These are phyloP conservation scores for Aspergillus japonicus DNA, from an alignment of 2,329 filamentous ascomycete species.

Conservation along the genomic window DNA sequence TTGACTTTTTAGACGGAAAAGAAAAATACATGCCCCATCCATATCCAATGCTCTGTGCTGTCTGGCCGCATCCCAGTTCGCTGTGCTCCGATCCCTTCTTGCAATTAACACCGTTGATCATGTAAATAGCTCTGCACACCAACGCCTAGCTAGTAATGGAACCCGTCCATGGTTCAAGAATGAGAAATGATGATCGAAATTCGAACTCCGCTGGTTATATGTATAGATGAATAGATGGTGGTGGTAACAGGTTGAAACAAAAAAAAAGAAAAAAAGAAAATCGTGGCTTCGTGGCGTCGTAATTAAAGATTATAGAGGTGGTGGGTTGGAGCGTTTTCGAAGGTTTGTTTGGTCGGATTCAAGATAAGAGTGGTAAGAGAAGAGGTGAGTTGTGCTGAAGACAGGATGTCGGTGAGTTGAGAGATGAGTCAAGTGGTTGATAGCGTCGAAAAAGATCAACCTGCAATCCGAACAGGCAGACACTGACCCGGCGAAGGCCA, in stretches of 20 bases:
- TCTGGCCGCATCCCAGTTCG: neutral
- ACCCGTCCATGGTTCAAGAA: neutral
- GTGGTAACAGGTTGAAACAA: neutral
- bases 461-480: conserved; percentile 23
- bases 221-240: conserved; percentile 1
- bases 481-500: conserved; percentile 26
- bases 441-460: conserved; percentile 2
- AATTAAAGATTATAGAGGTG: conserved; percentile 5
- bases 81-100: neutral
- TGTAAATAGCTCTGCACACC: neutral
- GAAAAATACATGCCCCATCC: neutral
- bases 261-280: neutral
- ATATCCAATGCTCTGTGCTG: neutral
- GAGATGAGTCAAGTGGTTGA: neutral
- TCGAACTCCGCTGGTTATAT: conserved; percentile 4
- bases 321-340: neutral
- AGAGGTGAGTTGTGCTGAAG: neutral
- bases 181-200: neutral
- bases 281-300: conserved; percentile 10
- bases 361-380: neutral
- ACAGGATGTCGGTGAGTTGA: neutral
- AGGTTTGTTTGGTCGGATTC: neutral
- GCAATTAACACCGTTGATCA: neutral
- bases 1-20: neutral
- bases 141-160: conserved; percentile 3